Evolutionary conservation across 345 rosid species (phyloP).

Genomic region (Eucalyptus viminalis): DNA sequence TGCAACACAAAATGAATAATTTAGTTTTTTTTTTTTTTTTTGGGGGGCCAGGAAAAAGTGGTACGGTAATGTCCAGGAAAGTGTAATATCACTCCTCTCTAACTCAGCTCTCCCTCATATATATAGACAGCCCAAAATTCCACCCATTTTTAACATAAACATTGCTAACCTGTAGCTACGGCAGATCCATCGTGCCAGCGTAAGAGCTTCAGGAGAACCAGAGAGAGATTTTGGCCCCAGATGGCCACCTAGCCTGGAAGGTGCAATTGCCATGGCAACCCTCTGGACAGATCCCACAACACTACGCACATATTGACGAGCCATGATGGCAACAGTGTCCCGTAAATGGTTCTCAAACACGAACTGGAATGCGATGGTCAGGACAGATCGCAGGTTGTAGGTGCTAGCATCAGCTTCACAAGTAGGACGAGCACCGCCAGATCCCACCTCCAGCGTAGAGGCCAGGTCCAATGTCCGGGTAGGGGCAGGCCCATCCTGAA

Average conservation of each 20-base stretch:
- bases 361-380: slow-evolving; percentile 93
- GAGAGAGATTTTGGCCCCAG: slow-evolving; percentile 50
- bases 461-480: slow-evolving; percentile 88
- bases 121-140: neutral
- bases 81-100: neutral
- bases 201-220: slow-evolving; percentile 89
- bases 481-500: slow-evolving; percentile 48
- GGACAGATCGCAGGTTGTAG: slow-evolving; percentile 67
- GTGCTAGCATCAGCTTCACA: slow-evolving; percentile 40
- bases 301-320: slow-evolving; percentile 83
- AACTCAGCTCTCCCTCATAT: neutral
- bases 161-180: slow-evolving; percentile 64
- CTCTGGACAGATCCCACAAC: slow-evolving; percentile 93
- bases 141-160: neutral
- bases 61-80: neutral
- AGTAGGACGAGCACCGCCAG: slow-evolving; percentile 43
- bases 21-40: neutral
- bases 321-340: slow-evolving; percentile 92
- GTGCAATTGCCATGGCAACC: slow-evolving; percentile 93
- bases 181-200: slow-evolving; percentile 73
- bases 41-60: neutral
- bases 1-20: neutral
- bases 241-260: slow-evolving; percentile 34
- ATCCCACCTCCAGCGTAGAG: slow-evolving; percentile 64
- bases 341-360: slow-evolving; percentile 69